These are phyloP conservation scores for Rhododendron williamsianum DNA, from an alignment of 148 eudicot species.

Conservation along the genomic window DNA sequence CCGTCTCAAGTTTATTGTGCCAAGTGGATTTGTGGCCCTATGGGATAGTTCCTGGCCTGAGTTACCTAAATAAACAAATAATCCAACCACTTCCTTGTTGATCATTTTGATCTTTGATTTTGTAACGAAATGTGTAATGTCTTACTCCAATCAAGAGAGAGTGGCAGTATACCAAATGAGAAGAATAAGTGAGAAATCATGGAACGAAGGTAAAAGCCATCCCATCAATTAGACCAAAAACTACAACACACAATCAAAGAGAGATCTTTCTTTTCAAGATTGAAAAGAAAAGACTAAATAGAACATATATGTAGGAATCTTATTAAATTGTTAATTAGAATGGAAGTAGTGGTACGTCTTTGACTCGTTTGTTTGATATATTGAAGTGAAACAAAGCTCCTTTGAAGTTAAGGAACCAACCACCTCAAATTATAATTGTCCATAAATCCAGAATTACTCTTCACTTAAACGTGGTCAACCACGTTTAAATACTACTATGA, in stretches of 20 bases:
- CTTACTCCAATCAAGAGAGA: background rate
- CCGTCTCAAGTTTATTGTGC: too few relatives aligned
- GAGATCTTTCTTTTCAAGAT: background rate
- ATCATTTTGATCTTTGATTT: background rate
- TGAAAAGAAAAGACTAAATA: background rate
- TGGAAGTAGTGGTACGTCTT: conserved; percentile 9
- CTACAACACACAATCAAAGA: background rate
- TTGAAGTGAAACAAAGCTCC: background rate
- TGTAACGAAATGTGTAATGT: background rate
- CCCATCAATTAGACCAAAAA: conserved; percentile 12
- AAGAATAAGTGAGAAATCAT: conserved; percentile 10
- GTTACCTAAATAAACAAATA: background rate
- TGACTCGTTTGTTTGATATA: conserved; percentile 10
- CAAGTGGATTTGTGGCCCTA: too few relatives aligned
- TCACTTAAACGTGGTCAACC: conserved; percentile 16
- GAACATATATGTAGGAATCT: background rate
- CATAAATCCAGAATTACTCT: background rate
- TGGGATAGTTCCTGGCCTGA: too few relatives aligned
- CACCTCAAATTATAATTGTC: background rate
- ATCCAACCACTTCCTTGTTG: background rate
- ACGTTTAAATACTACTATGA: background rate
- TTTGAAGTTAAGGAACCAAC: conserved; percentile 18
- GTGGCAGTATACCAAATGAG: background rate
- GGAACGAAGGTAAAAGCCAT: conserved; percentile 6
- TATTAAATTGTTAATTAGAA: background rate